phyloP scores from a whole-genome alignment of 305 asterid species.

The Fraxinus greggii region DNA sequence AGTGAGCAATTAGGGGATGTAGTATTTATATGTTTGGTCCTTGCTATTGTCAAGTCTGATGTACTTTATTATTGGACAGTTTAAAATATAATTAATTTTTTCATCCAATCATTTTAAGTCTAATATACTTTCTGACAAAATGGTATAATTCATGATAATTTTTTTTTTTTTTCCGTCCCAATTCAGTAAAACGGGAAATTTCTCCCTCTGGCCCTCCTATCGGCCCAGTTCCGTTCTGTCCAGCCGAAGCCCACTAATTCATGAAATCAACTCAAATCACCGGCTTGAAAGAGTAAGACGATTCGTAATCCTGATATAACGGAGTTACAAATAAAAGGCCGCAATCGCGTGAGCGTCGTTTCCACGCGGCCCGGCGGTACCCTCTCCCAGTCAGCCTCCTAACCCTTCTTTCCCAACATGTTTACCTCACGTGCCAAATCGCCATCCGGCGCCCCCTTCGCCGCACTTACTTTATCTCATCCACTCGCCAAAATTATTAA shows the following conservation, averaged over 20 bases:
- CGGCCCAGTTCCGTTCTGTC: not conserved
- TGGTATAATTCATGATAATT: too few relatives aligned
- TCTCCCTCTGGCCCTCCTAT: not conserved
- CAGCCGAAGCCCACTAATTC: not conserved
- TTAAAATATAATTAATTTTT: too few relatives aligned
- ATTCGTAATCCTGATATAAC: slow-evolving; percentile 28
- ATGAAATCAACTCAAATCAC: not conserved
- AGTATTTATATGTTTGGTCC: too few relatives aligned
- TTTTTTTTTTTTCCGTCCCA: too few relatives aligned
- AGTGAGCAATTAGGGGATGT: too few relatives aligned
- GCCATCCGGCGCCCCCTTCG: slow-evolving; percentile 34
- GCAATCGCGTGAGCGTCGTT: slow-evolving; percentile 57
- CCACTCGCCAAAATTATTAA: not conserved
- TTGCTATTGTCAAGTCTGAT: too few relatives aligned
- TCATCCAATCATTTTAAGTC: too few relatives aligned
- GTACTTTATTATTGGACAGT: too few relatives aligned
- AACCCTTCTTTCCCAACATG: slow-evolving; percentile 25
- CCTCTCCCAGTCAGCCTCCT: slow-evolving; percentile 36
- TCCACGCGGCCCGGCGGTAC: slow-evolving; percentile 62
- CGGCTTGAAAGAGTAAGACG: not conserved
- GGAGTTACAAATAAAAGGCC: slow-evolving; percentile 40
- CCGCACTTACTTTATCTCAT: slow-evolving; percentile 32
- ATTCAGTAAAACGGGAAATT: not conserved
- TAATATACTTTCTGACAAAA: too few relatives aligned
- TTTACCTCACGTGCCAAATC: slow-evolving; percentile 21